A percentile compares a stretch with the other conserved stretches of the same genome.
phyloP scores from a whole-genome alignment of 106 monocot genomes.

The Platanthera guangdongensis region DNA sequence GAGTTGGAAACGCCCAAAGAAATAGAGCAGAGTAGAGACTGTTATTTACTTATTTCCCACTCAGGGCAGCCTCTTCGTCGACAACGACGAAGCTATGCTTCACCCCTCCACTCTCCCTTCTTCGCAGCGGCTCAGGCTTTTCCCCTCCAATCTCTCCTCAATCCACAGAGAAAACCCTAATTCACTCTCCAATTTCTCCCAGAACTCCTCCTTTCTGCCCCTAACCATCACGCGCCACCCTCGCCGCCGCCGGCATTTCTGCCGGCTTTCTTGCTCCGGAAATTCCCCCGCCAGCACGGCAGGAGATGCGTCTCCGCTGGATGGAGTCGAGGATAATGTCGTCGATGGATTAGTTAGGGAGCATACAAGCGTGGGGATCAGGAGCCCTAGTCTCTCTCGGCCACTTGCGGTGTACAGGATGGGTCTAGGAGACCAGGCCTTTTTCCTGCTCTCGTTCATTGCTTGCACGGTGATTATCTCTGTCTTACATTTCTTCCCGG shows the following conservation, averaged over 20 bases:
- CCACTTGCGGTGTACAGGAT: constrained; percentile 18
- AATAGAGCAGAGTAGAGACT: too few species aligned
- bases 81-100: background rate
- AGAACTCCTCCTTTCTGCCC: background rate
- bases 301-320: background rate
- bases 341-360: constrained; percentile 5
- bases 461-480: constrained; percentile 37
- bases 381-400: constrained; percentile 24
- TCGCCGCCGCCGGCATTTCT: background rate
- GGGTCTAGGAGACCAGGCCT: constrained; percentile 58
- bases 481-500: background rate
- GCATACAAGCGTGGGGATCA: constrained; percentile 20
- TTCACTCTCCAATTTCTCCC: background rate
- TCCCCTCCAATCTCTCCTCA: background rate
- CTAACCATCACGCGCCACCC: background rate
- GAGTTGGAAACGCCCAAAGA: too few species aligned
- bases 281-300: background rate
- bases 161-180: background rate
- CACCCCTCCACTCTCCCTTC: background rate
- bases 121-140: background rate
- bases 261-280: background rate
- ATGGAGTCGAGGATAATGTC: background rate
- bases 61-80: background rate
- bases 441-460: constrained; percentile 56
- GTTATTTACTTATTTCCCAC: background rate